These are phyloP conservation scores for Fusarium staphyleae DNA, from an alignment of 2,329 filamentous ascomycete species.

Conservation along the genomic window DNA sequence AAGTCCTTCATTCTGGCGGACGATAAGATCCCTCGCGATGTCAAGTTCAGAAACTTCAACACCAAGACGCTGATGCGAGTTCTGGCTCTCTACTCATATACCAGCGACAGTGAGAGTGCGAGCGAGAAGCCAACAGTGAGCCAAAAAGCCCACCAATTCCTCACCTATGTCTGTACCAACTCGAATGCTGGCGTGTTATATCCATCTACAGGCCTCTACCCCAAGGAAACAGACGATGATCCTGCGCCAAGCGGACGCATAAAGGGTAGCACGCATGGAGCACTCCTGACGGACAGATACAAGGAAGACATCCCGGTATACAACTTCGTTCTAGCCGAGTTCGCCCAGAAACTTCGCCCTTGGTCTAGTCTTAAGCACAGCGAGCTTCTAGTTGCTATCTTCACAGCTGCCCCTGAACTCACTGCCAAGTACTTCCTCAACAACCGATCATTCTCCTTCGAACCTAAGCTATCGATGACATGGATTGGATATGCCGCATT, in stretches of 20 bases:
- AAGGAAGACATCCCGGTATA: slow-evolving; percentile 73
- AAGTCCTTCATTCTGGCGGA: slow-evolving; percentile 78
- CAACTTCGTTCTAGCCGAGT: slow-evolving; percentile 80
- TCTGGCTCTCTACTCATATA: slow-evolving; percentile 72
- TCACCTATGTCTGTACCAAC: slow-evolving; percentile 77
- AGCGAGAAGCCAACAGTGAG: slow-evolving; percentile 62
- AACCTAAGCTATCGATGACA: slow-evolving; percentile 89
- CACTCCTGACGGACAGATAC: slow-evolving; percentile 74
- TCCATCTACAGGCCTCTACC: slow-evolving; percentile 84
- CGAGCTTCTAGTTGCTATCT: slow-evolving; percentile 81
- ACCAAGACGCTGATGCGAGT: slow-evolving; percentile 76
- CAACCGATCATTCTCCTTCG: slow-evolving; percentile 82
- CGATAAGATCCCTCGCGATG: slow-evolving; percentile 71
- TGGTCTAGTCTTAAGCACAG: slow-evolving; percentile 83
- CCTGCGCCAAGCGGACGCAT: slow-evolving; percentile 44
- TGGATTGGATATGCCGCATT: slow-evolving; percentile 96
- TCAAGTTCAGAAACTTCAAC: slow-evolving; percentile 79
- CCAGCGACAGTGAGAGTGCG: slow-evolving; percentile 53
- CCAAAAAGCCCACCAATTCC: slow-evolving; percentile 75
- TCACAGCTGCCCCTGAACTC: slow-evolving; percentile 82
- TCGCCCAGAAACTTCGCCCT: slow-evolving; percentile 80
- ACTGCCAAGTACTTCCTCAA: slow-evolving; percentile 86
- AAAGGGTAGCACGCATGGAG: slow-evolving; percentile 65
- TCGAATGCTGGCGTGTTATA: slow-evolving; percentile 76
- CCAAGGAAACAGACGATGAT: slow-evolving; percentile 68